These are phyloP conservation scores for Phytophthora kernoviae DNA, from an alignment of 352 stramenopile species.

Conservation along the genomic window DNA sequence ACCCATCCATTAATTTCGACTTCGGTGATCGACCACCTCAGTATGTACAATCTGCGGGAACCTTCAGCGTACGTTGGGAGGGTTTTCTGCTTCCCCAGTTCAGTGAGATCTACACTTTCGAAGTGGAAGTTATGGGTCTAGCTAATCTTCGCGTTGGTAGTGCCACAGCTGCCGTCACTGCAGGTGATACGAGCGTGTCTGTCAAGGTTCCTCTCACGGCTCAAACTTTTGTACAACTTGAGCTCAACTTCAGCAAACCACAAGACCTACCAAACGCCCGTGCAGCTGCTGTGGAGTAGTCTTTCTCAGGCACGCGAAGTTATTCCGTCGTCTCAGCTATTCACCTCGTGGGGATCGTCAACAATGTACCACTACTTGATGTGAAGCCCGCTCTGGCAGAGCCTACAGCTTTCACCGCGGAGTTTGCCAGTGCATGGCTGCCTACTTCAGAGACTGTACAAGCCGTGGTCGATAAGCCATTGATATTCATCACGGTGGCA, in stretches of 20 bases:
- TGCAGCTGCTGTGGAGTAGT: slow-evolving; percentile 63
- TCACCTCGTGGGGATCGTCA: slow-evolving; percentile 61
- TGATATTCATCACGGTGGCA: slow-evolving; percentile 44
- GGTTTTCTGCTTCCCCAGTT: slow-evolving; percentile 55
- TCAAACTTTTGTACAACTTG: slow-evolving; percentile 45
- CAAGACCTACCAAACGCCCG: slow-evolving; percentile 30
- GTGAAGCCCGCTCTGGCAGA: slow-evolving; percentile 36
- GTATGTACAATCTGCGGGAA: slow-evolving; percentile 40
- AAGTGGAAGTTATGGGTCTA: slow-evolving; percentile 38
- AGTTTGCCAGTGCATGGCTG: slow-evolving; percentile 20
- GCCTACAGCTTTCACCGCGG: slow-evolving; percentile 45
- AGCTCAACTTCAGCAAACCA: slow-evolving; percentile 62
- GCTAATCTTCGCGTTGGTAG: slow-evolving; percentile 35
- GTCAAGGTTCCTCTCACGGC: slow-evolving; percentile 32
- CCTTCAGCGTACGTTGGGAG: slow-evolving; percentile 65
- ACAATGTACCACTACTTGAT: slow-evolving; percentile 55
- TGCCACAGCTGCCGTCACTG: slow-evolving; percentile 10
- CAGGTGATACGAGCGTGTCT: slow-evolving; percentile 6
- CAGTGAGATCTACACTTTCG: slow-evolving; percentile 66
- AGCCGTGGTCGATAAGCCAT: slow-evolving; percentile 15
- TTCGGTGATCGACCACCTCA: slow-evolving; percentile 44
- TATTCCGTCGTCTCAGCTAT: slow-evolving; percentile 47
- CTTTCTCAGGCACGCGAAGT: slow-evolving; percentile 47
- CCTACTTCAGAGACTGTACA: slow-evolving; percentile 3
- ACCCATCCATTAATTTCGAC: slow-evolving; percentile 52